phyloP scores from a whole-genome alignment of 371 early-diverging fungal species.

The Phascolomyces articulosus region DNA sequence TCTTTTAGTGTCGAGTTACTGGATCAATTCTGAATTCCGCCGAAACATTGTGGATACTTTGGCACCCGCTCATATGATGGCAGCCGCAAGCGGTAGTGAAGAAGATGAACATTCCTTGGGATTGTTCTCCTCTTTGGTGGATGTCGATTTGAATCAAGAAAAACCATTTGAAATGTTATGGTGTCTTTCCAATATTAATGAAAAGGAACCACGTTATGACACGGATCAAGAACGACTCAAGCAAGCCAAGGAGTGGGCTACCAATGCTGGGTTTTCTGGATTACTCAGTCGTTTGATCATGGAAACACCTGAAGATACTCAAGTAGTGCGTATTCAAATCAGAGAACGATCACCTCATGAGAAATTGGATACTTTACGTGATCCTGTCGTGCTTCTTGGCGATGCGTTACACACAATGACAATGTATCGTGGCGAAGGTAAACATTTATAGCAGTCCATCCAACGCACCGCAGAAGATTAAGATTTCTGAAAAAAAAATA shows the following conservation, averaged over 20 bases:
- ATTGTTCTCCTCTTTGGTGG: not conserved
- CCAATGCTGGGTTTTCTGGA: not conserved
- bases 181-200: not conserved
- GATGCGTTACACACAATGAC: constrained; percentile 30
- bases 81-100: not conserved
- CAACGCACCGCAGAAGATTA: no score
- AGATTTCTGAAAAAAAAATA: no score
- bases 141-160: not conserved
- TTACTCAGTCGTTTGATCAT: not conserved
- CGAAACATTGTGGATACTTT: not conserved
- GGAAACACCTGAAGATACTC: not conserved
- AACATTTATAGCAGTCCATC: no score
- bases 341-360: constrained; percentile 21
- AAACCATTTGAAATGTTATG: constrained; percentile 3
- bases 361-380: not conserved
- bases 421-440: constrained; percentile 24
- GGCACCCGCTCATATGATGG: not conserved
- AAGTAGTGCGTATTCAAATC: not conserved
- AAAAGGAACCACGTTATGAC: not conserved
- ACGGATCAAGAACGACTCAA: constrained; percentile 7
- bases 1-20: not conserved
- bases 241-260: constrained; percentile 11
- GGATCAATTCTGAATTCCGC: not conserved
- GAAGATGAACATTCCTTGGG: not conserved
- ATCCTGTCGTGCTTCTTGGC: constrained; percentile 17